These are phyloP conservation scores for Candida labiduridarum DNA, from an alignment of 1,139 yeast species.

Conservation along the genomic window DNA sequence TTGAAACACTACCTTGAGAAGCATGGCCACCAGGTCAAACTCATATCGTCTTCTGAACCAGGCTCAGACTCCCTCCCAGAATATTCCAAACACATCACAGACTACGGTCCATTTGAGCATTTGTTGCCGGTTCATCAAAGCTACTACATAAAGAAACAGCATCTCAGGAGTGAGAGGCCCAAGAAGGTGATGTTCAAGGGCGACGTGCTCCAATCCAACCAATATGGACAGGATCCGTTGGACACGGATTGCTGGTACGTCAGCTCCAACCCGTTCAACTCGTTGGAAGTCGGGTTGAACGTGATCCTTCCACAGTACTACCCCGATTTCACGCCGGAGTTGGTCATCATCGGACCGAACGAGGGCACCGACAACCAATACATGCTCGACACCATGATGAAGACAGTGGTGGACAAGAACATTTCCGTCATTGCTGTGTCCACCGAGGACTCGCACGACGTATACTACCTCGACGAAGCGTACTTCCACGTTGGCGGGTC, in stretches of 20 bases:
- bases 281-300: constrained; percentile 35
- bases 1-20: constrained; percentile 28
- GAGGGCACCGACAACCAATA: constrained; percentile 24
- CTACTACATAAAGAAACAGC: constrained; percentile 22
- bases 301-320: constrained; percentile 34
- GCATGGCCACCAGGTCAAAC: constrained; percentile 30
- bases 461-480: constrained; percentile 37
- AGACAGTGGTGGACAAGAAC: constrained; percentile 15
- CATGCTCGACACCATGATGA: constrained; percentile 15
- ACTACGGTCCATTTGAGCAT: constrained; percentile 40
- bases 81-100: neutral
- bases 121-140: constrained; percentile 34
- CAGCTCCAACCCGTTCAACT: constrained; percentile 33
- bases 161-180: constrained; percentile 23
- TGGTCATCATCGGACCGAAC: constrained; percentile 44
- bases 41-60: constrained; percentile 35
- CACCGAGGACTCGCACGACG: constrained; percentile 30
- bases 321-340: constrained; percentile 35
- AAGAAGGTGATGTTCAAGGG: constrained; percentile 21
- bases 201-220: constrained; percentile 14
- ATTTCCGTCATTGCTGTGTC: constrained; percentile 32
- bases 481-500: constrained; percentile 10
- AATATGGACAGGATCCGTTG: constrained; percentile 41
- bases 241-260: too few species aligned
- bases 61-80: constrained; percentile 13